Conservation (phyloP, 2,329 filamentous ascomycete genomes). For the Didymella lethalis region DNA sequence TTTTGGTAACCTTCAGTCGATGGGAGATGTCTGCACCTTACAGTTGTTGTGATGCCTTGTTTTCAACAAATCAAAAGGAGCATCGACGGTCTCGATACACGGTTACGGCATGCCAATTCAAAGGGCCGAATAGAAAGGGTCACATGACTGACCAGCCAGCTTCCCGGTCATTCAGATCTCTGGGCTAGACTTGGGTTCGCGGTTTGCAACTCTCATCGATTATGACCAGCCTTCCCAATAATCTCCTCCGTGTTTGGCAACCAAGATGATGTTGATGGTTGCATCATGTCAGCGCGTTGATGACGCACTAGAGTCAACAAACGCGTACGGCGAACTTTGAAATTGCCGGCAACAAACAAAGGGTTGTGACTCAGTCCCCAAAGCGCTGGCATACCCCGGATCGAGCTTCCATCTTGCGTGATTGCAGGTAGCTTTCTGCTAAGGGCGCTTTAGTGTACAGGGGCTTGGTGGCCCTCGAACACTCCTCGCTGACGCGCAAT, state of each 20-base stretch:
- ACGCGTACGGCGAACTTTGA: constrained; percentile 20
- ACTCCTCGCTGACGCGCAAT: constrained; percentile 6
- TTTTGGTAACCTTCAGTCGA: neutral
- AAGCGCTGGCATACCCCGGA: constrained; percentile 14
- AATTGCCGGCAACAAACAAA: constrained; percentile 20
- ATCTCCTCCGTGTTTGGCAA: neutral
- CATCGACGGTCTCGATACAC: neutral
- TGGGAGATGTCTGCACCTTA: neutral
- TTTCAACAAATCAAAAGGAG: neutral
- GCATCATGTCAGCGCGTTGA: constrained; percentile 22
- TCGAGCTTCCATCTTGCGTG: neutral
- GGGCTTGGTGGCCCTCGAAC: constrained; percentile 1
- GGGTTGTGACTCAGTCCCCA: constrained; percentile 1
- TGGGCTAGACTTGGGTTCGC: neutral
- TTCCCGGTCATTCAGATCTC: neutral
- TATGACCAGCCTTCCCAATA: constrained; percentile 2
- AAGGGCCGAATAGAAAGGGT: constrained; percentile 2
- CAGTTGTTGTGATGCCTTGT: neutral
- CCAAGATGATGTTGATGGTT: constrained; percentile 10
- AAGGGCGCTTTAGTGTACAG: neutral
- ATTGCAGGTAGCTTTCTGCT: constrained; percentile 4
- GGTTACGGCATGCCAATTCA: neutral
- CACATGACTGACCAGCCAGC: constrained; percentile 4
- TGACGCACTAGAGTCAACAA: constrained; percentile 24
- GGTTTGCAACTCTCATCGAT: neutral